A percentile compares a stretch with the other conserved stretches of the same genome.
Conservation (phyloP, 2,329 filamentous ascomycete genomes). For the Dryadomyces quercivorus region DNA sequence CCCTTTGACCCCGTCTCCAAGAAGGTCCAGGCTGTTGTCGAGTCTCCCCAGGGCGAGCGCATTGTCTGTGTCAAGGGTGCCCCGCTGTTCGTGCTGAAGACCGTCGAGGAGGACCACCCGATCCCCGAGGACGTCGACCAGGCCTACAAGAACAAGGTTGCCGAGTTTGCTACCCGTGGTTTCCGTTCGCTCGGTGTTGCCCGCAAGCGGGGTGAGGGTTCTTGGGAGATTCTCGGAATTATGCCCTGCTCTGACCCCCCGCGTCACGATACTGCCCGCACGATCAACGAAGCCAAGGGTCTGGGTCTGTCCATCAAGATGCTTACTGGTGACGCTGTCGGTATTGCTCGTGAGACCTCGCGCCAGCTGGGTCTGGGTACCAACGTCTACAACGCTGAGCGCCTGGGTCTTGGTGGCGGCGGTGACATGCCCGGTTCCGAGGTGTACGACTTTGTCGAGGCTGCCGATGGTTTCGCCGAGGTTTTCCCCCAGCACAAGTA, state of each 20-base stretch:
- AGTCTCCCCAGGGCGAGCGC: constrained; percentile 71
- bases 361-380: constrained; percentile 84
- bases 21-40: constrained; percentile 75
- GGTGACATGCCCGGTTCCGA: constrained; percentile 90
- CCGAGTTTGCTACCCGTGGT: constrained; percentile 83
- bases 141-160: constrained; percentile 86
- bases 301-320: constrained; percentile 90
- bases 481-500: constrained; percentile 95
- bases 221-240: constrained; percentile 88
- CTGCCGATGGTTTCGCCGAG: constrained; percentile 87
- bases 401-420: constrained; percentile 77
- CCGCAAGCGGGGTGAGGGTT: constrained; percentile 68
- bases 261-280: constrained; percentile 80
- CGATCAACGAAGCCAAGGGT: constrained; percentile 78
- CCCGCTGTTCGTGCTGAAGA: constrained; percentile 76
- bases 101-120: constrained; percentile 72
- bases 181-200: constrained; percentile 91
- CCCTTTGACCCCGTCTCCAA: constrained; percentile 91
- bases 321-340: constrained; percentile 89
- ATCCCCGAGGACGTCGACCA: constrained; percentile 66
- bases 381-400: constrained; percentile 89
- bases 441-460: constrained; percentile 91
- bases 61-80: constrained; percentile 88
- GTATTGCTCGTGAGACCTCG: constrained; percentile 84
- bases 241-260: constrained; percentile 91